Conservation (phyloP, 768 basidiomycete genomes). For the Suillus subluteus region DNA sequence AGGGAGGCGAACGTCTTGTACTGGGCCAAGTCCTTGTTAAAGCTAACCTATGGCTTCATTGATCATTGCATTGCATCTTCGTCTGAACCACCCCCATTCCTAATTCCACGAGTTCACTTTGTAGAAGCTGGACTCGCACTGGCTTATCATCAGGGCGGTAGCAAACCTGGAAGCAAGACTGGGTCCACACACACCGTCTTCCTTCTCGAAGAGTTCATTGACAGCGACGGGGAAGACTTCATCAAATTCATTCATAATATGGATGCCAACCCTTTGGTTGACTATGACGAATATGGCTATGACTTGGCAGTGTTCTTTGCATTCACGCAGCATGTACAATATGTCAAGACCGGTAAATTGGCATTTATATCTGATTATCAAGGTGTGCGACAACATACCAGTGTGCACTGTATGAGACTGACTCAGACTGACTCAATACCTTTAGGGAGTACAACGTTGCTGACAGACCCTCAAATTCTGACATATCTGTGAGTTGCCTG, state of each 20-base stretch:
- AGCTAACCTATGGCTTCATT: constrained; percentile 15
- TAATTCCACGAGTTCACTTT: constrained; percentile 16
- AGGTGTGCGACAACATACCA: constrained; percentile 1
- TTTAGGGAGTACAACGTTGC: neutral
- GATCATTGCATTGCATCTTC: constrained; percentile 3
- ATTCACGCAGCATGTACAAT: constrained; percentile 21
- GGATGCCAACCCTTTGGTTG: neutral
- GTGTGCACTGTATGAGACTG: neutral
- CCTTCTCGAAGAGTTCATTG: constrained; percentile 16
- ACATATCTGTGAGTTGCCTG: neutral
- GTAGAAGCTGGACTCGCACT: constrained; percentile 15
- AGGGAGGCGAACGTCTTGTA: constrained; percentile 17
- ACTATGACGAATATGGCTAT: neutral
- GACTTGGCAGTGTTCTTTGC: constrained; percentile 11
- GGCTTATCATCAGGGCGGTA: neutral
- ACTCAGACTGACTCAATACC: constrained; percentile 1
- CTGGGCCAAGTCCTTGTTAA: constrained; percentile 18
- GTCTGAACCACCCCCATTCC: constrained; percentile 10
- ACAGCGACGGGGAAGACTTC: neutral
- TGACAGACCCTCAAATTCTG: neutral
- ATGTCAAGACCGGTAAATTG: constrained; percentile 11
- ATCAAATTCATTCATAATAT: constrained; percentile 11
- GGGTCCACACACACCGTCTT: constrained; percentile 2
- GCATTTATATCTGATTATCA: constrained; percentile 15
- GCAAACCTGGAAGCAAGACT: neutral